Base-by-base conservation (phyloP, 345 rosid species). In the Pistacia atlantica region DNA sequence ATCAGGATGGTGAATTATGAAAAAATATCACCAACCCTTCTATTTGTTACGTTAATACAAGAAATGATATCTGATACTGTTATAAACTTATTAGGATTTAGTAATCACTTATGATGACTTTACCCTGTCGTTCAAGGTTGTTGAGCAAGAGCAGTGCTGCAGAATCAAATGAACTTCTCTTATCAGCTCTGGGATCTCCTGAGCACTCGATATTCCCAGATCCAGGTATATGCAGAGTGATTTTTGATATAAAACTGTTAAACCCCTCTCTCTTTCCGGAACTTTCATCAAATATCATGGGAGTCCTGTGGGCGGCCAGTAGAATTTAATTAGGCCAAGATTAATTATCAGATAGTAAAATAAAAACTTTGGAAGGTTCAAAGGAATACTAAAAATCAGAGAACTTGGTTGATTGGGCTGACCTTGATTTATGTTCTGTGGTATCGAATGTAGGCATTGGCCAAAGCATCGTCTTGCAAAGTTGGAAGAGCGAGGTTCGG, bases 401-500 rank as follows among this genome's bases (percentile, higher is more conserved):
- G 75, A 31, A 8, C 20, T 13, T 42, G 31, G 67, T 1, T 54
- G 79, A 46, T 69, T 64, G 57, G 59, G 45, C 74, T 16, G 33
- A 90, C 98, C 86, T 82, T 7, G 89, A 88, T 75, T 84, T 85
- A 12, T 81, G 71, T 82, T 89, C 98, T 8, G 73, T 35, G 48
- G 93, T 83, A 5, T 80, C 72, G 12, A 83, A 91, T 13, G 79
- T 77, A 56, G 99, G 97, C 89, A 77, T 78, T 37, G 97, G 93
- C 98, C 97, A 92, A 62, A 89, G 89, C 80, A 76, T 75, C 69
- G 81, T 91, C 90, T 88, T 92, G 65, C 99, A 96, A 55, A 93
- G 93, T 51, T 87, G 86, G 51, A 77, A 87, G 75, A 96, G 92
- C 14, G 83, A 33, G 16, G 52, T 89, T 45, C 99, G 87, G 33